Percentiles rank a stretch among this genome's conserved stretches.
phyloP scores from a whole-genome alignment of 306 rosid genomes.

The Prunus mume region DNA sequence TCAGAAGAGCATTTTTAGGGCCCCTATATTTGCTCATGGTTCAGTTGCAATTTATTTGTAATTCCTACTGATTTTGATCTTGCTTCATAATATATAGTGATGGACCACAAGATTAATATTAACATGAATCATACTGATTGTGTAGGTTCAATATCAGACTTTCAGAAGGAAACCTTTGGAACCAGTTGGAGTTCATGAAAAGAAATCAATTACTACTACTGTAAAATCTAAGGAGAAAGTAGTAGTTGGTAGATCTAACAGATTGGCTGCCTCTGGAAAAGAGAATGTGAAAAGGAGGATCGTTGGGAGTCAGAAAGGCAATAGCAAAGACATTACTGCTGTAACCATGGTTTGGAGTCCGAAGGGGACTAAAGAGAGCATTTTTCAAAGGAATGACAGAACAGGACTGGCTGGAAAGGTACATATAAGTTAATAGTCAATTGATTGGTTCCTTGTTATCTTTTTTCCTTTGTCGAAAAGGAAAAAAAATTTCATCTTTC shows the following conservation, averaged over 20 bases:
- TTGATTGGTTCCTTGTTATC: neutral
- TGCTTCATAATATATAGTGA: constrained; percentile 2
- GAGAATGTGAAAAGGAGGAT: constrained; percentile 43
- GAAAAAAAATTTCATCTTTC: neutral
- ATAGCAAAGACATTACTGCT: constrained; percentile 34
- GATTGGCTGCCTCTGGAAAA: constrained; percentile 37
- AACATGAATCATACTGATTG: constrained; percentile 13
- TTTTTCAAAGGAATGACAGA: constrained; percentile 23
- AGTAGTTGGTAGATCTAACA: constrained; percentile 20
- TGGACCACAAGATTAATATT: constrained; percentile 16
- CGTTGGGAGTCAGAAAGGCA: constrained; percentile 36
- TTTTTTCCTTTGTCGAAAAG: neutral
- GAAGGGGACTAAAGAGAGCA: constrained; percentile 23
- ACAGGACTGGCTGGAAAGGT: constrained; percentile 33
- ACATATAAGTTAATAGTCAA: constrained; percentile 22
- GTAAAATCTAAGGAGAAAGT: constrained; percentile 37
- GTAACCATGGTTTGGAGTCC: constrained; percentile 24
- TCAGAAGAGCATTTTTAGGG: neutral
- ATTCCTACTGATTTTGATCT: neutral
- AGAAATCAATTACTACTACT: constrained; percentile 15
- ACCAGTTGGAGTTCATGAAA: constrained; percentile 33
- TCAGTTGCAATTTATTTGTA: neutral
- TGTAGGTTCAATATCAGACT: constrained; percentile 37
- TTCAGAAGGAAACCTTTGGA: constrained; percentile 35
- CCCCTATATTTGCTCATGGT: neutral